Evolutionary conservation across 2,329 filamentous ascomycete genomes (phyloP).

Genomic region (Aspergillus eucalypticola): DNA sequence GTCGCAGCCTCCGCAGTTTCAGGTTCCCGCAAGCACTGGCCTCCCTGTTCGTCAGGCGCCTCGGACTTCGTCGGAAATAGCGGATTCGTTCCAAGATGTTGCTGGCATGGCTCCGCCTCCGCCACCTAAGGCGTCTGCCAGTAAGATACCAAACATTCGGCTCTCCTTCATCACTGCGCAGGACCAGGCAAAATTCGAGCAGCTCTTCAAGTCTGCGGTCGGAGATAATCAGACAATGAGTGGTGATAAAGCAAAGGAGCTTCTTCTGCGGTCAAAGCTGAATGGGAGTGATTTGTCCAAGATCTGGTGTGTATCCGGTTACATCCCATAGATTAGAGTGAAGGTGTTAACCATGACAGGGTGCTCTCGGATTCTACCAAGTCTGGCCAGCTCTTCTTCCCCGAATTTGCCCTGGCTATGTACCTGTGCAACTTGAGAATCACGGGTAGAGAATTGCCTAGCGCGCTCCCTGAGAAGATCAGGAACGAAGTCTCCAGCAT

Average conservation of each 20-base stretch:
- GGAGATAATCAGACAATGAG: constrained; percentile 82
- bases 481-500: constrained; percentile 98
- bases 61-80: constrained; percentile 65
- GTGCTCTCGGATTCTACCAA: constrained; percentile 93
- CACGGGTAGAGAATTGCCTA: constrained; percentile 79
- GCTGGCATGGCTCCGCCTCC: constrained; percentile 58
- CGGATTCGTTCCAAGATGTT: constrained; percentile 59
- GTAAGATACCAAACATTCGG: constrained; percentile 89
- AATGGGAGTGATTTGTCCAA: constrained; percentile 84
- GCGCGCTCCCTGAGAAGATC: constrained; percentile 75
- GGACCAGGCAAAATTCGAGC: constrained; percentile 96
- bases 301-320: constrained; percentile 68
- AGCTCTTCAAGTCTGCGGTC: constrained; percentile 92
- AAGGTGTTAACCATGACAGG: constrained; percentile 51
- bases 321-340: constrained; percentile 5
- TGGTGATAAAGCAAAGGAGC: constrained; percentile 86
- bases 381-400: constrained; percentile 92
- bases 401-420: constrained; percentile 97
- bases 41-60: constrained; percentile 54
- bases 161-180: constrained; percentile 93
- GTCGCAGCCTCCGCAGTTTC: constrained; percentile 36
- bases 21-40: constrained; percentile 48
- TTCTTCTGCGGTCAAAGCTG: constrained; percentile 84
- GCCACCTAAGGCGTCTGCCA: constrained; percentile 59
- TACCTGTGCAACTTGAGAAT: constrained; percentile 95